These are phyloP conservation scores for Auricularia cornea DNA, from an alignment of 768 basidiomycete species.

Conservation along the genomic window DNA sequence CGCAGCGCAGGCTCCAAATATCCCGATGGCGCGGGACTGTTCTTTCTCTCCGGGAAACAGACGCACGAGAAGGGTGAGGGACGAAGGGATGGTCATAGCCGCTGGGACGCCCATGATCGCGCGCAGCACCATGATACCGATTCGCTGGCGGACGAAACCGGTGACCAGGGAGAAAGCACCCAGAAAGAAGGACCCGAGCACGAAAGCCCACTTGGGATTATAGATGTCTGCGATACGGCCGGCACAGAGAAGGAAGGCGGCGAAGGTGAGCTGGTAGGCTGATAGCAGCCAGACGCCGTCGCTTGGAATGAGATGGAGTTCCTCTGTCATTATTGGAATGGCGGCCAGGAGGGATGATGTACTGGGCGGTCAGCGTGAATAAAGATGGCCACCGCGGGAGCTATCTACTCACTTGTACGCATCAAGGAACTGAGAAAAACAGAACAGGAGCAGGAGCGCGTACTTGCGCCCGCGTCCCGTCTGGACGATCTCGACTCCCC, in stretches of 20 bases:
- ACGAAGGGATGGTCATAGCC: constrained; percentile 43
- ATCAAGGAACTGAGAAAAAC: constrained; percentile 36
- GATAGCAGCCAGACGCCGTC: constrained; percentile 33
- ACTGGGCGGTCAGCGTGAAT: constrained; percentile 21
- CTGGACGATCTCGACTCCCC: not conserved
- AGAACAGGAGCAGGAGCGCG: constrained; percentile 29
- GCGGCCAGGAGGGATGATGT: not conserved
- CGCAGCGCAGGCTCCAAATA: constrained; percentile 38
- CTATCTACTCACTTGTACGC: constrained; percentile 35
- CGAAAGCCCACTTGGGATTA: constrained; percentile 23
- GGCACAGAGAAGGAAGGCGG: constrained; percentile 33
- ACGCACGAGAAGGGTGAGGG: constrained; percentile 39
- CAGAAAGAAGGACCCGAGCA: constrained; percentile 31
- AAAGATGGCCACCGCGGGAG: constrained; percentile 23
- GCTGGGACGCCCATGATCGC: constrained; percentile 34
- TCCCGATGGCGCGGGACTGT: constrained; percentile 40
- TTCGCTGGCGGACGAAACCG: constrained; percentile 39
- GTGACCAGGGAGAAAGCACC: constrained; percentile 36
- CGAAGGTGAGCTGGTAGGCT: constrained; percentile 35
- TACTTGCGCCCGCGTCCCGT: constrained; percentile 14
- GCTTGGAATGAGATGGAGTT: constrained; percentile 15
- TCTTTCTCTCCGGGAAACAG: constrained; percentile 39
- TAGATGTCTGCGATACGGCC: not conserved
- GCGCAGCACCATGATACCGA: constrained; percentile 42
- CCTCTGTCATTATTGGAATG: not conserved